A percentile compares a stretch with the other conserved stretches of the same genome.
Conservation (phyloP, 2,329 filamentous ascomycete genomes). For the Exophiala spinifera region DNA sequence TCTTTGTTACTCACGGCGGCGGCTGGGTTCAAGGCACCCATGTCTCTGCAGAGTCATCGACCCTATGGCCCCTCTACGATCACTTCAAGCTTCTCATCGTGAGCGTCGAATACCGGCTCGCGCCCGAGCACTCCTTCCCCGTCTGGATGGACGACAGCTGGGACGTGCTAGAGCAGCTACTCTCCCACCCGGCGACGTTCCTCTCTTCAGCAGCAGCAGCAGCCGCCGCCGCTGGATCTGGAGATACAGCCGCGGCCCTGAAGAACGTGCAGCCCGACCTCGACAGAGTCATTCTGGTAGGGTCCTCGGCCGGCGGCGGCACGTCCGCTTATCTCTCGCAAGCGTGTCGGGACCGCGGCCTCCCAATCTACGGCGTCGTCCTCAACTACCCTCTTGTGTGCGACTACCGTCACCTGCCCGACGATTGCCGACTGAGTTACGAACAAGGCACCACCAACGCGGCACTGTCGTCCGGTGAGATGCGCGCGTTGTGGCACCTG, state of each 20-base stretch:
- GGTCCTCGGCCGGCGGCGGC: constrained; percentile 46
- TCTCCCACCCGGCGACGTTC: constrained; percentile 5
- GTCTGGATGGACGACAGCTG: constrained; percentile 28
- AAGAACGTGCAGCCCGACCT: constrained; percentile 7
- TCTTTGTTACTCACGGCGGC: constrained; percentile 19
- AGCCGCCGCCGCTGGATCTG: too few species aligned
- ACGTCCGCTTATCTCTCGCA: constrained; percentile 40
- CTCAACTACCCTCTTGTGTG: constrained; percentile 9
- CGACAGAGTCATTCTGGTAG: constrained; percentile 48
- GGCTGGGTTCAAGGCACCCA: constrained; percentile 18
- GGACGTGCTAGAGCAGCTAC: constrained; percentile 25
- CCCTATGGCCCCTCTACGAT: constrained; percentile 13
- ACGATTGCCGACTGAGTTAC: neutral
- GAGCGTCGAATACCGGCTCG: constrained; percentile 32
- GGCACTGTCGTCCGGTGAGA: neutral
- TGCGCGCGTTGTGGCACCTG: constrained; percentile 12
- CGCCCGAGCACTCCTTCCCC: constrained; percentile 30
- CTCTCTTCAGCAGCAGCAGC: neutral
- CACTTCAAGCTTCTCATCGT: constrained; percentile 23
- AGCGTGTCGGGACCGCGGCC: constrained; percentile 1
- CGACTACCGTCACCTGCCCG: constrained; percentile 8
- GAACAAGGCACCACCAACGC: neutral
- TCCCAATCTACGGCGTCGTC: constrained; percentile 5
- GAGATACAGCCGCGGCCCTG: neutral
- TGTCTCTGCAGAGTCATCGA: constrained; percentile 10